Evolutionary conservation across 768 basidiomycete species (phyloP).

Genomic region (Cystoderma amianthinum): DNA sequence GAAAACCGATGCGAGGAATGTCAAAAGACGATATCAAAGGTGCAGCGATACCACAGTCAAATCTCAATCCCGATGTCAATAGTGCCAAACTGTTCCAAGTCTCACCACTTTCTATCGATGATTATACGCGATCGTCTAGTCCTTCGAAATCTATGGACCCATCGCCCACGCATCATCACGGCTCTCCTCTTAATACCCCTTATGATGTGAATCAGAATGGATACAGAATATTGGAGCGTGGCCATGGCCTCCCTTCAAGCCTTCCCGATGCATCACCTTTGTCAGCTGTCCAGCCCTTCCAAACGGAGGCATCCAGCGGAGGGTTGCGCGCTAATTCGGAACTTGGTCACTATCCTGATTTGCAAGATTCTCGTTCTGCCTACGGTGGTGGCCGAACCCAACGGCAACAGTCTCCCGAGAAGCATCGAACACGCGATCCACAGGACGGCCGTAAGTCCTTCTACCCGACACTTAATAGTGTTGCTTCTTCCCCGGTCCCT

Average conservation of each 20-base stretch:
- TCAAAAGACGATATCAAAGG: slow-evolving; percentile 60
- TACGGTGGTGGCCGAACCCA: slow-evolving; percentile 17
- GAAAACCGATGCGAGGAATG: slow-evolving; percentile 32
- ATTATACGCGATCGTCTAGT: slow-evolving; percentile 37
- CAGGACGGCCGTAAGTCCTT: slow-evolving; percentile 57
- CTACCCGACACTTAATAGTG: slow-evolving; percentile 47
- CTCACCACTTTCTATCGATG: slow-evolving; percentile 24
- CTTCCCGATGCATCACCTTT: slow-evolving; percentile 52
- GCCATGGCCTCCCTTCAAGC: slow-evolving; percentile 40
- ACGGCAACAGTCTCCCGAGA: slow-evolving; percentile 48
- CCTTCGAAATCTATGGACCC: slow-evolving; percentile 49
- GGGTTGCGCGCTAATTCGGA: slow-evolving; percentile 71
- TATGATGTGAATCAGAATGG: slow-evolving; percentile 28
- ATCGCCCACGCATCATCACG: slow-evolving; percentile 39
- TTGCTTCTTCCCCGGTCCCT: slow-evolving; percentile 38
- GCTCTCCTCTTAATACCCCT: slow-evolving; percentile 15
- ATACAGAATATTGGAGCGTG: slow-evolving; percentile 33
- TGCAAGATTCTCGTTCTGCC: slow-evolving; percentile 27
- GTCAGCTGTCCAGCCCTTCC: slow-evolving; percentile 48
- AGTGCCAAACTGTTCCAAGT: slow-evolving; percentile 57
- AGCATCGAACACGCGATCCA: slow-evolving; percentile 39
- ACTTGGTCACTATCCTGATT: slow-evolving; percentile 73
- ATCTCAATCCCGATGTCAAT: slow-evolving; percentile 42
- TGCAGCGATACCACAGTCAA: slow-evolving; percentile 46
- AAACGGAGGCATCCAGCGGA: slow-evolving; percentile 26